Percentiles rank a stretch among this genome's conserved stretches.
Conservation (phyloP, 257 asterid genomes). For the Capsicum baccatum region DNA sequence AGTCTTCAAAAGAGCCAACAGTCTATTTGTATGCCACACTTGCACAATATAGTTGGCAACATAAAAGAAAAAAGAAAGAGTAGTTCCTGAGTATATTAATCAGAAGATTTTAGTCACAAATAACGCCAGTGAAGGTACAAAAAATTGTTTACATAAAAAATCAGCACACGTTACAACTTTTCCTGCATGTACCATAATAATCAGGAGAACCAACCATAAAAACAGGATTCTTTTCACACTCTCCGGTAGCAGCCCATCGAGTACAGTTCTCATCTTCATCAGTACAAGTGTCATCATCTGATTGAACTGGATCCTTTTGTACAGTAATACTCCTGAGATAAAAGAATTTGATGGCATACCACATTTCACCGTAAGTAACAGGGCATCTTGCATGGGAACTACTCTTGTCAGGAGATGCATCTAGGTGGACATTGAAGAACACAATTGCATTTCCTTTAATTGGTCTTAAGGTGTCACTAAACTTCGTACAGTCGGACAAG, state of each 20-base stretch:
- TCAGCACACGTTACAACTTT: conserved; percentile 80
- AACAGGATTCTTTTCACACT: conserved; percentile 74
- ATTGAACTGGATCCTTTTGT: conserved; percentile 31
- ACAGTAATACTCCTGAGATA: conserved; percentile 40
- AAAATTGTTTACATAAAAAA: neutral
- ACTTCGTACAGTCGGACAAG: conserved; percentile 65
- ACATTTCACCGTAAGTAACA: conserved; percentile 61
- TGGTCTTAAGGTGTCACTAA: conserved; percentile 47
- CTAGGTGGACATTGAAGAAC: conserved; percentile 69
- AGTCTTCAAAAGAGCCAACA: neutral
- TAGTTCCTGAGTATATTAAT: neutral
- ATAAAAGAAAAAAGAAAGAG: neutral
- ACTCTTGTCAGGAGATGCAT: conserved; percentile 65
- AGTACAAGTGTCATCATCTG: conserved; percentile 50
- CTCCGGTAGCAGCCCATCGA: conserved; percentile 85
- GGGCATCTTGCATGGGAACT: conserved; percentile 82
- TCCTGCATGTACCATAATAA: conserved; percentile 87
- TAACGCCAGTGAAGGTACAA: neutral
- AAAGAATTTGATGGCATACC: conserved; percentile 72
- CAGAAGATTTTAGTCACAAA: neutral
- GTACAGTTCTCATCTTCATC: conserved; percentile 88
- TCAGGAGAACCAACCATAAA: conserved; percentile 91
- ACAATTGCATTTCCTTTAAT: conserved; percentile 73
- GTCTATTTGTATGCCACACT: neutral
- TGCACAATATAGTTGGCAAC: neutral